Evolutionary conservation across 768 basidiomycete species (phyloP).

Genomic region (Thelephora aurantiotincta): DNA sequence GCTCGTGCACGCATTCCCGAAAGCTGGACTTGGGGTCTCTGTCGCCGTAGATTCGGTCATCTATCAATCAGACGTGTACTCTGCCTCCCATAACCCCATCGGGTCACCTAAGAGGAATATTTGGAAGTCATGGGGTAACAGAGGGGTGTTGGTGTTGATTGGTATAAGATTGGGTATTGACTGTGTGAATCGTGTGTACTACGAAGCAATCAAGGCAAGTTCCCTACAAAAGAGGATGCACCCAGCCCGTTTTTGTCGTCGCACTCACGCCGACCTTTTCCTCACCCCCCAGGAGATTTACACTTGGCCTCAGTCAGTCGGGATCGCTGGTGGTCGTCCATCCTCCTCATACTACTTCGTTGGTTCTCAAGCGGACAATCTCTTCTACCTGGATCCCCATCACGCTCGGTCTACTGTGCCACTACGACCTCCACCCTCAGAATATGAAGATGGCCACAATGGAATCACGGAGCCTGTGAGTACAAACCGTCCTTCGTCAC

Average conservation of each 20-base stretch:
- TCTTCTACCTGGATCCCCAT: slow-evolving; percentile 76
- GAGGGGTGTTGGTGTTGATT: slow-evolving; percentile 75
- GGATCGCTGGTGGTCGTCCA: slow-evolving; percentile 92
- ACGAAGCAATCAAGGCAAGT: slow-evolving; percentile 64
- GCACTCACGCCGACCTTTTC: neutral
- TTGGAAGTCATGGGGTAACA: slow-evolving; percentile 51
- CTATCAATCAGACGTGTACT: slow-evolving; percentile 76
- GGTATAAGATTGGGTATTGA: slow-evolving; percentile 83
- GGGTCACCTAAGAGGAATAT: slow-evolving; percentile 15
- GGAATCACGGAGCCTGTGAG: slow-evolving; percentile 4
- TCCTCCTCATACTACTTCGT: slow-evolving; percentile 99
- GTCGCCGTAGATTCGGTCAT: slow-evolving; percentile 74
- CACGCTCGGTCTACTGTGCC: slow-evolving; percentile 68
- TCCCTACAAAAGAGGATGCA: neutral
- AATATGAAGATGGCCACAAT: neutral
- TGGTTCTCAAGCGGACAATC: slow-evolving; percentile 75
- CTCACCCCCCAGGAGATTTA: slow-evolving; percentile 48
- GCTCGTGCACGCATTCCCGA: slow-evolving; percentile 66
- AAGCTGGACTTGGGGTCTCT: slow-evolving; percentile 67
- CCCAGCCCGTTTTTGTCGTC: neutral
- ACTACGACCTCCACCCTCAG: slow-evolving; percentile 35
- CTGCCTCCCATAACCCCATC: slow-evolving; percentile 39
- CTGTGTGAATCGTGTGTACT: slow-evolving; percentile 90
- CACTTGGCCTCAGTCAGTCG: slow-evolving; percentile 89
- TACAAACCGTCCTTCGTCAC: slow-evolving; percentile 4